These are phyloP conservation scores for Alternaria dauci DNA, from an alignment of 2,329 filamentous ascomycete genomes.

Conservation along the genomic window DNA sequence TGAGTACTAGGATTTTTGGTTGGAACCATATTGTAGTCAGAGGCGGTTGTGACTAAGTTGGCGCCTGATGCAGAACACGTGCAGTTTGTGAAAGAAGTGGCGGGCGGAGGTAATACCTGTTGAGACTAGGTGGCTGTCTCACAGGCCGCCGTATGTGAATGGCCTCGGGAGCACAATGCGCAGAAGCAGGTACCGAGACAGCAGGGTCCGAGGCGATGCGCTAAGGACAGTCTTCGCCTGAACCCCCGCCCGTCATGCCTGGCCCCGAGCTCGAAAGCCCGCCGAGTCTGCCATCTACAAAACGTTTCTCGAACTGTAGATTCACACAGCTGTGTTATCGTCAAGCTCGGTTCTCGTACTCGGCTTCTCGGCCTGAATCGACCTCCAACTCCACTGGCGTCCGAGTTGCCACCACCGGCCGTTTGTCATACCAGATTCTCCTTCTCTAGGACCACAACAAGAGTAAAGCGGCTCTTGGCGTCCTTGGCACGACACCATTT, in stretches of 20 bases:
- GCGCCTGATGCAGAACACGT: neutral
- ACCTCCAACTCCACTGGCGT: neutral
- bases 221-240: neutral
- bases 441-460: conserved; percentile 18
- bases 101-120: neutral
- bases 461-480: conserved; percentile 25
- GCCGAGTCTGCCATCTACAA: neutral
- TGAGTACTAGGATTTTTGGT: neutral
- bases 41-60: neutral
- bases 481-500: conserved; percentile 5
- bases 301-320: neutral
- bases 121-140: neutral
- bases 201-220: neutral
- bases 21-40: neutral
- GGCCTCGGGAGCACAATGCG: neutral
- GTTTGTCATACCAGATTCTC: conserved; percentile 3
- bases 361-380: neutral
- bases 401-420: conserved; percentile 5
- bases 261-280: neutral
- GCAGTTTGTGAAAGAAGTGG: neutral
- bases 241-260: neutral
- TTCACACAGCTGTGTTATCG: neutral
- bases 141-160: neutral
- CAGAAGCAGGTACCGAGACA: neutral
- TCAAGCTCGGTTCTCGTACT: neutral